phyloP scores from a whole-genome alignment of 495 filamentous ascomycete species.

The Neurospora sp. region DNA sequence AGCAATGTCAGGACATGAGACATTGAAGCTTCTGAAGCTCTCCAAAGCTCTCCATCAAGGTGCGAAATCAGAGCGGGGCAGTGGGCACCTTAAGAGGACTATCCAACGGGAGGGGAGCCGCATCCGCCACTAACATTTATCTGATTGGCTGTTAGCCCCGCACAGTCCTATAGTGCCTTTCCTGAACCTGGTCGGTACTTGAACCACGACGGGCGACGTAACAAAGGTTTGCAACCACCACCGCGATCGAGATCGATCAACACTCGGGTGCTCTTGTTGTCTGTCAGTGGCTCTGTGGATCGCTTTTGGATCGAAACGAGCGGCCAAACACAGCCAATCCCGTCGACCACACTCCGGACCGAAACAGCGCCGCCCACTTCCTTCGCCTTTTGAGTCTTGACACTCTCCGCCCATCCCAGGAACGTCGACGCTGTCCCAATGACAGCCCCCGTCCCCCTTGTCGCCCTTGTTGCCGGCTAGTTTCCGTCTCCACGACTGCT shows the following conservation, averaged over 20 bases:
- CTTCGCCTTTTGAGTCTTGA: background rate
- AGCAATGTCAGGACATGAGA: background rate
- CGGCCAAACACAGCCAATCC: background rate
- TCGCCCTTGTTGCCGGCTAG: background rate
- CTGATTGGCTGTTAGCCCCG: background rate
- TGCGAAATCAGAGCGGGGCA: background rate
- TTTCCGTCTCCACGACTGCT: background rate
- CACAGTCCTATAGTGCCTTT: background rate
- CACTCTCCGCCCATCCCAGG: background rate
- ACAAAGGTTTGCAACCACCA: background rate
- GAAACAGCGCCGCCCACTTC: background rate
- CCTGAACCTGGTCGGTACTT: background rate
- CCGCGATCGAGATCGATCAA: background rate
- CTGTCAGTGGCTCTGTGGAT: background rate
- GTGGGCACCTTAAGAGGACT: background rate
- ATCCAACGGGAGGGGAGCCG: background rate
- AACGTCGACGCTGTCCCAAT: background rate
- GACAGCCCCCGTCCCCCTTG: slow-evolving; percentile 10
- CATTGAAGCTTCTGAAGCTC: background rate
- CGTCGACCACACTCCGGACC: background rate
- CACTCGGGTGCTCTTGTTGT: background rate
- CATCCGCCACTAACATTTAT: background rate
- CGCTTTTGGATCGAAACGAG: background rate
- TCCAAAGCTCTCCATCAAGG: background rate
- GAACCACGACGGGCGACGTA: background rate